Percentiles rank a stretch among this genome's conserved stretches.
These are phyloP conservation scores for Protea cynaroides DNA, from an alignment of 164 flowering plant species.

Conservation along the genomic window DNA sequence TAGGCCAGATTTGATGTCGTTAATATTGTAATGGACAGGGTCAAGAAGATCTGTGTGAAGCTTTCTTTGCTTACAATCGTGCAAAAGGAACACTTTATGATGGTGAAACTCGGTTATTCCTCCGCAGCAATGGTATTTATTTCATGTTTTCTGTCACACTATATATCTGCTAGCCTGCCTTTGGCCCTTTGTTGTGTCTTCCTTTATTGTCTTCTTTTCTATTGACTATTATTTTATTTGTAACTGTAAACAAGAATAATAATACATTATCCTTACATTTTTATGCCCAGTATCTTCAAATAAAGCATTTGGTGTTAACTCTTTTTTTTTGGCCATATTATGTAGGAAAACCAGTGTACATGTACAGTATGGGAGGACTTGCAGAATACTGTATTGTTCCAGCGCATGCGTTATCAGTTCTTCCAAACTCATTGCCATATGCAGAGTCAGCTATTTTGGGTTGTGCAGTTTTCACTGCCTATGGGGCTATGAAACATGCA, in stretches of 20 bases:
- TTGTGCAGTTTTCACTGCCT: conserved; percentile 96
- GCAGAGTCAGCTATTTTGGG: conserved; percentile 93
- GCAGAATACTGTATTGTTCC: conserved; percentile 97
- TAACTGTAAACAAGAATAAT: too few species aligned
- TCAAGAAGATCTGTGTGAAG: conserved; percentile 93
- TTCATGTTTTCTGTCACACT: neutral
- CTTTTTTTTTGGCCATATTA: neutral
- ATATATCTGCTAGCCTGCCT: neutral
- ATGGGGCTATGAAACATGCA: conserved; percentile 98
- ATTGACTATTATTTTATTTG: too few species aligned
- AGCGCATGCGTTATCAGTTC: conserved; percentile 67
- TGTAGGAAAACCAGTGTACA: conserved; percentile 83
- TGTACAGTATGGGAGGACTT: conserved; percentile 99
- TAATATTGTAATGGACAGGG: conserved; percentile 45
- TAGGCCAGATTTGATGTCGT: conserved; percentile 1
- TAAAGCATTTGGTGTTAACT: too few species aligned
- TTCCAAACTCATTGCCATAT: conserved; percentile 82
- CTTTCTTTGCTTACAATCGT: conserved; percentile 86
- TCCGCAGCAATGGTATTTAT: conserved; percentile 60
- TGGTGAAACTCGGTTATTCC: conserved; percentile 94
- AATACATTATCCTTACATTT: too few species aligned
- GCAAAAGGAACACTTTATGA: conserved; percentile 97
- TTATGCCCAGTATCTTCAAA: neutral
- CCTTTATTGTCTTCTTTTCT: neutral
- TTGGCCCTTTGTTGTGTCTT: too few species aligned